A percentile compares a stretch with the other conserved stretches of the same genome.
phyloP scores from a whole-genome alignment of 2,329 filamentous ascomycete species.

The Cylindrodendrum hubeiense region DNA sequence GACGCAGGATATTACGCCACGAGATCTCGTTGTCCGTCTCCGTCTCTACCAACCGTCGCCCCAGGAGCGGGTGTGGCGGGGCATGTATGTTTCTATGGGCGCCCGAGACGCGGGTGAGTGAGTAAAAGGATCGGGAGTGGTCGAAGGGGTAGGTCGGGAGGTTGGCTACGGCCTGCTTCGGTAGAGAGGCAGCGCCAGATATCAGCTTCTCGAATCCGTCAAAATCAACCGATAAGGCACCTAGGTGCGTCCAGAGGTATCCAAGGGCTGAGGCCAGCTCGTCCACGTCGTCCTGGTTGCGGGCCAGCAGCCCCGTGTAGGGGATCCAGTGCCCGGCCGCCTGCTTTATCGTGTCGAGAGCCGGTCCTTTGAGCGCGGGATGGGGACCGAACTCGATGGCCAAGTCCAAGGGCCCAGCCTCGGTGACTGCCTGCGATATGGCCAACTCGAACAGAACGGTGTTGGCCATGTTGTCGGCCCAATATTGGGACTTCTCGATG shows the following conservation, averaged over 20 bases:
- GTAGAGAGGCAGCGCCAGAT: too few relatives aligned
- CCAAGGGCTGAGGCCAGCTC: conserved; percentile 27
- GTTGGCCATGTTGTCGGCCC: conserved; percentile 41
- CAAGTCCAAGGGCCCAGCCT: neutral
- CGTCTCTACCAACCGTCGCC: too few relatives aligned
- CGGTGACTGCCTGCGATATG: conserved; percentile 15
- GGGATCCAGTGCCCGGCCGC: neutral
- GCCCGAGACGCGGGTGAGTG: too few relatives aligned
- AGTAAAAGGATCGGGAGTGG: too few relatives aligned
- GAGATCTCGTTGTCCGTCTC: too few relatives aligned
- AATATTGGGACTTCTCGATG: too few relatives aligned
- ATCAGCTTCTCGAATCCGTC: too few relatives aligned
- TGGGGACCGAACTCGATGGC: conserved; percentile 60
- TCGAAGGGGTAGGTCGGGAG: too few relatives aligned
- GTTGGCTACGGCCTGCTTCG: conserved; percentile 47
- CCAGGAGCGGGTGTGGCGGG: too few relatives aligned
- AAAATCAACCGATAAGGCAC: too few relatives aligned
- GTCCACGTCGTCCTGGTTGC: conserved; percentile 30
- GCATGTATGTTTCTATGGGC: too few relatives aligned
- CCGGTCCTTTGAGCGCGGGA: conserved; percentile 59
- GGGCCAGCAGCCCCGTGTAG: conserved; percentile 25
- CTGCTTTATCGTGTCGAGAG: conserved; percentile 53
- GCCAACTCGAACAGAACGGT: conserved; percentile 41
- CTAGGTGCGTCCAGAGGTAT: conserved; percentile 30
- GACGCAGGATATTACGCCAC: conserved; percentile 42